Percentiles rank a stretch among this genome's conserved stretches.
Evolutionary conservation across 176 grass and related monocot species (phyloP).

Genomic region (Thalia dealbata): DNA sequence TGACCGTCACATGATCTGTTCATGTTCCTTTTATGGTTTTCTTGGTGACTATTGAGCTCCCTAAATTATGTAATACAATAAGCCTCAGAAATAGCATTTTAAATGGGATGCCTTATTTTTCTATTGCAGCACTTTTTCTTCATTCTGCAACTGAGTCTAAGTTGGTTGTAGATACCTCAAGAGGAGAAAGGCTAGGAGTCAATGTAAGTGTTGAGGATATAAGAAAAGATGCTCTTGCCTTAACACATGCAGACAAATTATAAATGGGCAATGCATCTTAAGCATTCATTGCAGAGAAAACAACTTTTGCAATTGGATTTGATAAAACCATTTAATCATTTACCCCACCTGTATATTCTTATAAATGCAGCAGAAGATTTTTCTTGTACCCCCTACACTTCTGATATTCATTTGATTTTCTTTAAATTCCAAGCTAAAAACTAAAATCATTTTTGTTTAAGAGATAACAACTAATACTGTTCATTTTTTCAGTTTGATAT

Average conservation of each 20-base stretch:
- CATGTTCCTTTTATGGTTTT: no score
- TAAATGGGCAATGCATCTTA: background rate
- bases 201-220: slow-evolving; percentile 43
- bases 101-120: slow-evolving; percentile 5
- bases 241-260: background rate
- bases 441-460: background rate
- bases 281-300: background rate
- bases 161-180: slow-evolving; percentile 90
- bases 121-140: slow-evolving; percentile 61
- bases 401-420: background rate
- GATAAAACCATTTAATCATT: background rate
- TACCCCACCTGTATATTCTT: background rate
- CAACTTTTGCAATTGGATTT: background rate
- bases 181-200: slow-evolving; percentile 79
- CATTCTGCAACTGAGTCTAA: slow-evolving; percentile 74
- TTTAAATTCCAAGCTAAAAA: no score
- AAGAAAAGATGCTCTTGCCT: background rate
- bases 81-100: slow-evolving; percentile 1
- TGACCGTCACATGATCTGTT: no score
- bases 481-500: slow-evolving; percentile 75
- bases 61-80: background rate
- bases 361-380: background rate
- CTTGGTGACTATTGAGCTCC: no score
- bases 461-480: slow-evolving; percentile 22
- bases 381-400: background rate